Conservation (phyloP, 768 basidiomycete species). For the Tremella mesenterica region DNA sequence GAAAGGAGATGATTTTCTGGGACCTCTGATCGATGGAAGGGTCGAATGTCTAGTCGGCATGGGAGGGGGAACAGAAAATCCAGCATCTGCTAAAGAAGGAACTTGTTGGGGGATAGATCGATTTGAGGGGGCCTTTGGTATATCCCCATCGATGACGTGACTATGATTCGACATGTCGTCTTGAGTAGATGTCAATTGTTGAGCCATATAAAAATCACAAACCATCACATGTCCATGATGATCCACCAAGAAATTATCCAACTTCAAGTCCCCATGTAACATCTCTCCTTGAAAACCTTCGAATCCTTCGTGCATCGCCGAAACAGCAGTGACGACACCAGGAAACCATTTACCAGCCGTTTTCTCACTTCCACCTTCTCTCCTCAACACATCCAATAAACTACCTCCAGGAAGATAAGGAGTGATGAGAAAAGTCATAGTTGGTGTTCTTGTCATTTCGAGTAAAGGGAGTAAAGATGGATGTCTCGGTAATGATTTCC, state of each 20-base stretch:
- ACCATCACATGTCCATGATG: conserved; percentile 50
- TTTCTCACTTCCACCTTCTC: conserved; percentile 40
- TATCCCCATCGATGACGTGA: too few relatives aligned
- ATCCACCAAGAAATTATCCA: conserved; percentile 91
- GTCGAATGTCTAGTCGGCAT: neutral
- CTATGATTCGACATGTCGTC: too few relatives aligned
- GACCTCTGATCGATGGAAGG: neutral
- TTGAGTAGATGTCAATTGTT: conserved; percentile 17
- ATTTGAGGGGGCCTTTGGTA: too few relatives aligned
- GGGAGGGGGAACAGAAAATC: conserved; percentile 13
- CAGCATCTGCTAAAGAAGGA: neutral
- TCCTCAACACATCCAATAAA: conserved; percentile 39
- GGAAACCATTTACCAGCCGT: conserved; percentile 43
- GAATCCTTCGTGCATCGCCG: conserved; percentile 40
- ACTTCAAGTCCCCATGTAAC: conserved; percentile 90
- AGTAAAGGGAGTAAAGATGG: conserved; percentile 38
- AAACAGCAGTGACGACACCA: conserved; percentile 41
- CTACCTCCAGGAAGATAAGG: conserved; percentile 41
- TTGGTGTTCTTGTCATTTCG: conserved; percentile 33
- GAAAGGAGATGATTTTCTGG: neutral
- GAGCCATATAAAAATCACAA: conserved; percentile 42
- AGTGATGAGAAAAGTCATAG: conserved; percentile 41
- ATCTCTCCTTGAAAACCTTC: conserved; percentile 52
- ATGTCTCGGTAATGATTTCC: conserved; percentile 34
- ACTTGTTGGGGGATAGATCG: neutral